These are phyloP conservation scores for Fusarium sororula DNA, from an alignment of 2,329 filamentous ascomycete species.

Conservation along the genomic window DNA sequence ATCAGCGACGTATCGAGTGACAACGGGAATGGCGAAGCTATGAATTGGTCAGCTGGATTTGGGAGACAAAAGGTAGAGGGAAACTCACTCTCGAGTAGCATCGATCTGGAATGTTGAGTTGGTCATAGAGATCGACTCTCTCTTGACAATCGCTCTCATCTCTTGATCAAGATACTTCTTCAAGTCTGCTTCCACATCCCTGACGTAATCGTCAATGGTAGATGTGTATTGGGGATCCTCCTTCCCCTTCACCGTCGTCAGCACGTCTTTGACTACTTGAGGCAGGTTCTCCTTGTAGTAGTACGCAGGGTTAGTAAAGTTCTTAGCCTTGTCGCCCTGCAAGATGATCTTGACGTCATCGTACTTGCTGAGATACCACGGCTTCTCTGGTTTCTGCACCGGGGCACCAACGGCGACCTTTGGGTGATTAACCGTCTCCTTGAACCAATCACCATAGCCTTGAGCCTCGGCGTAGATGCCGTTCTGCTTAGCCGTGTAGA, in stretches of 20 bases:
- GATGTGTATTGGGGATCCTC: fast-evolving
- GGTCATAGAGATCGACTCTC: background rate
- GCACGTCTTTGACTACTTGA: background rate
- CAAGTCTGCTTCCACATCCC: background rate
- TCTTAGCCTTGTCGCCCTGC: background rate
- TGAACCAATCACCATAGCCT: conserved; percentile 7
- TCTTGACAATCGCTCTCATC: background rate
- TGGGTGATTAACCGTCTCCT: background rate
- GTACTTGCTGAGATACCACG: background rate
- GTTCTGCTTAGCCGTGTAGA: conserved; percentile 33
- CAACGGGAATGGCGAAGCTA: conserved; percentile 34
- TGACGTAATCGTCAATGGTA: background rate
- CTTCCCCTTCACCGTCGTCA: background rate
- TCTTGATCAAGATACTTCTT: background rate
- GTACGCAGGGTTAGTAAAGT: background rate
- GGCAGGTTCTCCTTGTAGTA: background rate
- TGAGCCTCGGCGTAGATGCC: conserved; percentile 17
- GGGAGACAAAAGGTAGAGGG: fast-evolving
- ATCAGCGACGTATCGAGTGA: conserved; percentile 34
- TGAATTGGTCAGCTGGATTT: background rate
- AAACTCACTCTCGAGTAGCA: conserved; percentile 19
- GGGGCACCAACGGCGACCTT: background rate
- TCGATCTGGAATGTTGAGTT: conserved; percentile 26
- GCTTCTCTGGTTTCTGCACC: background rate
- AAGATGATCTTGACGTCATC: background rate